These are phyloP conservation scores for Aspergillus egyptiacus DNA, from an alignment of 495 filamentous ascomycete genomes.

Conservation along the genomic window DNA sequence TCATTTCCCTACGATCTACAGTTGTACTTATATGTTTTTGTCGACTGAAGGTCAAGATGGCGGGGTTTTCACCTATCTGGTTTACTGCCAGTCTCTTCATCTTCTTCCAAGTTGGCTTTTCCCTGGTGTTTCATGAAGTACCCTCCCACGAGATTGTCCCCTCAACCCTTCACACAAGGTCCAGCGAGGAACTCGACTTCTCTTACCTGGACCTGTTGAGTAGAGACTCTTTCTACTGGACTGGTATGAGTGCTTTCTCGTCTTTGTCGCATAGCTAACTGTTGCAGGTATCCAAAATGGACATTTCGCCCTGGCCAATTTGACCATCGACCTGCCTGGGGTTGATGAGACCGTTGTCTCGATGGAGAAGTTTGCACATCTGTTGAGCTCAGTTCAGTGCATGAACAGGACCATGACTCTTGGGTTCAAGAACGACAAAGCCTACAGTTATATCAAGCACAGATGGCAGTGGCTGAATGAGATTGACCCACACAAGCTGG, in stretches of 20 bases:
- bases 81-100: slow-evolving; percentile 14
- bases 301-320: slow-evolving; percentile 24
- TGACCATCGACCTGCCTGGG: slow-evolving; percentile 26
- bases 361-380: slow-evolving; percentile 30
- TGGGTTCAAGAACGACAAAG: slow-evolving; percentile 22
- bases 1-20: too few species aligned
- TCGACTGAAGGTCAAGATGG: slow-evolving; percentile 4
- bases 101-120: slow-evolving; percentile 7
- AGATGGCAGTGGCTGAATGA: slow-evolving; percentile 40
- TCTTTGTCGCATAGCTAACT: background rate
- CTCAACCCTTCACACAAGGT: background rate
- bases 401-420: slow-evolving; percentile 23
- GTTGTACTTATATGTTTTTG: too few species aligned
- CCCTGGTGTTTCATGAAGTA: slow-evolving; percentile 10
- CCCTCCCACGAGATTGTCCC: background rate
- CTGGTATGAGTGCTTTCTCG: slow-evolving; percentile 2
- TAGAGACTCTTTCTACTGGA: slow-evolving; percentile 16
- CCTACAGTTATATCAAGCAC: slow-evolving; percentile 25
- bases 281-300: slow-evolving; percentile 9
- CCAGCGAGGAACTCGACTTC: background rate
- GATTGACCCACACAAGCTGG: slow-evolving; percentile 26
- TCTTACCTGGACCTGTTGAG: slow-evolving; percentile 7
- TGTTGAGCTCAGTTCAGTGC: slow-evolving; percentile 29
- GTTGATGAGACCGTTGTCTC: slow-evolving; percentile 30
- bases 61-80: slow-evolving; percentile 5